Conservation (phyloP, 1,284 basidiomycete species). For the Chalciporus sp. region DNA sequence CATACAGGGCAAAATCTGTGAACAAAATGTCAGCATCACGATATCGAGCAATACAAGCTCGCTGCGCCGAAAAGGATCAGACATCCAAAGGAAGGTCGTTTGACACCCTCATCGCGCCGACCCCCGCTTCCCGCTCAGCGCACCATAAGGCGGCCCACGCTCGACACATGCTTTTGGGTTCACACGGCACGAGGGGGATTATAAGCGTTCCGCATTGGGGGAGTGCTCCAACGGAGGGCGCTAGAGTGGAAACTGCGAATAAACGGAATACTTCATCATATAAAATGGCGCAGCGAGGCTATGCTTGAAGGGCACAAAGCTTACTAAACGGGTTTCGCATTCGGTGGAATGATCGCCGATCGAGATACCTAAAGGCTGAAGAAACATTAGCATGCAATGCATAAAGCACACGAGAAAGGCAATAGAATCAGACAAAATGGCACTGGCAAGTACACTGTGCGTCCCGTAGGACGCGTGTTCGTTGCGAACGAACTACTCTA, state of each 20-base stretch:
- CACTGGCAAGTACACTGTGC: slow-evolving; percentile 83
- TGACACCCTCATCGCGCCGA: slow-evolving; percentile 55
- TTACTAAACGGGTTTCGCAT: slow-evolving; percentile 23
- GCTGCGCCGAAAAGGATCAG: slow-evolving; percentile 49
- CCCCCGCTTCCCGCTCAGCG: slow-evolving; percentile 67
- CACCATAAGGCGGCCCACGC: slow-evolving; percentile 65
- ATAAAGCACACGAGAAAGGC: neutral
- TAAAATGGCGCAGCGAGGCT: slow-evolving; percentile 25
- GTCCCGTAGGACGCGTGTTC: slow-evolving; percentile 58
- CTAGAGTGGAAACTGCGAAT: slow-evolving; percentile 83
- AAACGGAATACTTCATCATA: slow-evolving; percentile 64
- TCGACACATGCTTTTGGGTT: slow-evolving; percentile 63
- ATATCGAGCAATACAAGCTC: neutral
- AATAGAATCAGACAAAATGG: slow-evolving; percentile 69
- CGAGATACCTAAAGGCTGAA: slow-evolving; percentile 5
- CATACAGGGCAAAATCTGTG: slow-evolving; percentile 4
- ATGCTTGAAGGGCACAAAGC: slow-evolving; percentile 19
- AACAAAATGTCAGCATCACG: slow-evolving; percentile 5
- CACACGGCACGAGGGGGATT: slow-evolving; percentile 56
- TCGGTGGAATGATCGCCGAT: neutral
- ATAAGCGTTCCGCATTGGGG: slow-evolving; percentile 65
- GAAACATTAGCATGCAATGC: slow-evolving; percentile 14
- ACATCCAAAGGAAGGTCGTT: slow-evolving; percentile 77
- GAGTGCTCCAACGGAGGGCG: slow-evolving; percentile 67
- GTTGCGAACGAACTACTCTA: slow-evolving; percentile 76